Conservation (phyloP, 2,329 filamentous ascomycete species). For the Ramularia endophylla region DNA sequence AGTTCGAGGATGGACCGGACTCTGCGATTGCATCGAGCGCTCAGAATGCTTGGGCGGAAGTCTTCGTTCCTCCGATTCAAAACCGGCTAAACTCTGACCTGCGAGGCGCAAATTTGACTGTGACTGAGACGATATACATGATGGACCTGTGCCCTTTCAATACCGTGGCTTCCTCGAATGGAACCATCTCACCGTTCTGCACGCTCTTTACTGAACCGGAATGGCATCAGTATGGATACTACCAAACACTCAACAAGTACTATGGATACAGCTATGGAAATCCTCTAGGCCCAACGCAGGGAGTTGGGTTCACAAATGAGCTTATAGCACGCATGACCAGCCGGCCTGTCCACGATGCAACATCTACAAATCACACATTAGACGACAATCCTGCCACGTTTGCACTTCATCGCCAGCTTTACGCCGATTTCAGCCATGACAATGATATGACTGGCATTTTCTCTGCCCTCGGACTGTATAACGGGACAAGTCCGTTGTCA, state of each 20-base stretch:
- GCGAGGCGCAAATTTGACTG: conserved; percentile 58
- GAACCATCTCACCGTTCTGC: conserved; percentile 64
- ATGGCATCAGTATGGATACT: conserved; percentile 77
- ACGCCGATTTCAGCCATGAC: conserved; percentile 90
- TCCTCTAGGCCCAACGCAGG: conserved; percentile 73
- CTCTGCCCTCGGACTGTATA: conserved; percentile 72
- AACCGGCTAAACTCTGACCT: conserved; percentile 63
- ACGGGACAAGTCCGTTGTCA: conserved; percentile 49
- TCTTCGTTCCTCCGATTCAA: conserved; percentile 64
- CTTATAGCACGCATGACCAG: conserved; percentile 73
- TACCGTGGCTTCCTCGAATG: conserved; percentile 61
- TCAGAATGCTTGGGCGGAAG: conserved; percentile 53
- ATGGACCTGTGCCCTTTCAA: conserved; percentile 90
- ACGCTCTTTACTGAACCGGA: conserved; percentile 69
- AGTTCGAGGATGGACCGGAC: conserved; percentile 58
- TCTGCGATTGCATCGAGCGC: conserved; percentile 45
- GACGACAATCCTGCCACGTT: conserved; percentile 64
- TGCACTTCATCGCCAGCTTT: conserved; percentile 61
- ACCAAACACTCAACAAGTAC: conserved; percentile 73
- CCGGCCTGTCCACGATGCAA: conserved; percentile 63
- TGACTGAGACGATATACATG: conserved; percentile 59
- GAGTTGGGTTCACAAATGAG: conserved; percentile 83
- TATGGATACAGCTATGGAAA: conserved; percentile 76
- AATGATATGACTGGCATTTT: conserved; percentile 77
- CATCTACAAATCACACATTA: conserved; percentile 71